phyloP scores from a whole-genome alignment of 192 early-diverging fungal genomes.

The Irineochytrium annulatum region DNA sequence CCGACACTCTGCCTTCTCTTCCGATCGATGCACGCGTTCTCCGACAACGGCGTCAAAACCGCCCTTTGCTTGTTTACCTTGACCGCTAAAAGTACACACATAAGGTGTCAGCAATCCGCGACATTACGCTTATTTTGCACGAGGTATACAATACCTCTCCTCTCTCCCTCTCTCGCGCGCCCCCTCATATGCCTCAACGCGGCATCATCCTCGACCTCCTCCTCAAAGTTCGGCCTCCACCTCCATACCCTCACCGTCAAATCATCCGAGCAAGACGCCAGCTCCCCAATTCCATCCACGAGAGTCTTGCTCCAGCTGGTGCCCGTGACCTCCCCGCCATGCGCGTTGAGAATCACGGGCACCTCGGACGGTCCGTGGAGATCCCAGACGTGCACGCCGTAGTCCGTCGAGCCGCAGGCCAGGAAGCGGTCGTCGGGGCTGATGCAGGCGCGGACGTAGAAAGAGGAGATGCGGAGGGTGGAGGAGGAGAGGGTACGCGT shows the following conservation, averaged over 20 bases:
- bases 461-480: slow-evolving; percentile 56
- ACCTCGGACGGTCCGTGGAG: slow-evolving; percentile 37
- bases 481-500: slow-evolving; percentile 51
- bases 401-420: slow-evolving; percentile 65
- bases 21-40: no score
- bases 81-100: no score
- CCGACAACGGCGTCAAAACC: no score
- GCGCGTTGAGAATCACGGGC: slow-evolving; percentile 58
- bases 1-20: no score
- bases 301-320: slow-evolving; percentile 64
- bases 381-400: slow-evolving; percentile 70
- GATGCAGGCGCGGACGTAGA: slow-evolving; percentile 64
- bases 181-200: slow-evolving; percentile 8
- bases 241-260: slow-evolving; percentile 70
- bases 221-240: background rate
- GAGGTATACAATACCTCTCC: no score
- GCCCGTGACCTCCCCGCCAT: slow-evolving; percentile 64
- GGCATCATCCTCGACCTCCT: slow-evolving; percentile 2
- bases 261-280: slow-evolving; percentile 77
- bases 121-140: no score
- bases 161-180: background rate
- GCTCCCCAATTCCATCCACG: slow-evolving; percentile 34
- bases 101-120: no score
- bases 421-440: slow-evolving; percentile 72
- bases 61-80: no score